A percentile compares a stretch with the other conserved stretches of the same genome.
phyloP scores from a whole-genome alignment of 805 yeast genomes.

The Cyberlindnera mrakii region DNA sequence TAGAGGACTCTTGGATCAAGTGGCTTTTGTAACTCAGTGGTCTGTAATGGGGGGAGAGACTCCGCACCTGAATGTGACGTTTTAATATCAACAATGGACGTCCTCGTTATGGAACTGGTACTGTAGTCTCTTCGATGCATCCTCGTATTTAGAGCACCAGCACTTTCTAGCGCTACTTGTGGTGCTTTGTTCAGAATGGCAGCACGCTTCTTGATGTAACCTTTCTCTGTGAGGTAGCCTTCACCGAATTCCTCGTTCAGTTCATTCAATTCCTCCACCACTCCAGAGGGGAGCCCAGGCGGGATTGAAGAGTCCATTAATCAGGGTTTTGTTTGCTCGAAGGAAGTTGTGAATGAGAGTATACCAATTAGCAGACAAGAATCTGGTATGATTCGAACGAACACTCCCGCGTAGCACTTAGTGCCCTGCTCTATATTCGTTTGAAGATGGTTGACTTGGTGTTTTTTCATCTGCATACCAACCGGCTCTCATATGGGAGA shows the following conservation, averaged over 20 bases:
- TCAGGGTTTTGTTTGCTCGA: neutral
- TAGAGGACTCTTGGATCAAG: constrained; percentile 52
- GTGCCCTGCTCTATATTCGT: no score
- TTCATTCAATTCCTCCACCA: constrained; percentile 28
- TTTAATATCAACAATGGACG: constrained; percentile 19
- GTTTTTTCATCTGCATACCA: no score
- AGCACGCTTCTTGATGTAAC: constrained; percentile 56
- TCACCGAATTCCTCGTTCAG: constrained; percentile 51
- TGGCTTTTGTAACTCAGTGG: constrained; percentile 31
- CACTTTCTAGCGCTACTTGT: neutral
- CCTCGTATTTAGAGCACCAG: neutral
- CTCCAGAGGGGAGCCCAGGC: constrained; percentile 13
- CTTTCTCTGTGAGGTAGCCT: constrained; percentile 69
- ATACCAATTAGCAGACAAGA: no score
- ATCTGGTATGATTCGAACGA: no score
- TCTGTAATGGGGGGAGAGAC: constrained; percentile 27
- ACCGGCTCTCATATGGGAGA: no score
- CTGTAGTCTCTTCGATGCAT: constrained; percentile 21
- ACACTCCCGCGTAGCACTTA: no score
- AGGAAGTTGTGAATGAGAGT: no score
- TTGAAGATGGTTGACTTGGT: no score
- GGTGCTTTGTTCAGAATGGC: constrained; percentile 25
- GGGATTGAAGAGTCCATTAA: constrained; percentile 21
- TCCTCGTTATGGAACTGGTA: constrained; percentile 21
- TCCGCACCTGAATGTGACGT: constrained; percentile 14